A percentile compares a stretch with the other conserved stretches of the same genome.
Conservation (phyloP, 2,329 filamentous ascomycete species). For the Gnomoniopsis sp. region DNA sequence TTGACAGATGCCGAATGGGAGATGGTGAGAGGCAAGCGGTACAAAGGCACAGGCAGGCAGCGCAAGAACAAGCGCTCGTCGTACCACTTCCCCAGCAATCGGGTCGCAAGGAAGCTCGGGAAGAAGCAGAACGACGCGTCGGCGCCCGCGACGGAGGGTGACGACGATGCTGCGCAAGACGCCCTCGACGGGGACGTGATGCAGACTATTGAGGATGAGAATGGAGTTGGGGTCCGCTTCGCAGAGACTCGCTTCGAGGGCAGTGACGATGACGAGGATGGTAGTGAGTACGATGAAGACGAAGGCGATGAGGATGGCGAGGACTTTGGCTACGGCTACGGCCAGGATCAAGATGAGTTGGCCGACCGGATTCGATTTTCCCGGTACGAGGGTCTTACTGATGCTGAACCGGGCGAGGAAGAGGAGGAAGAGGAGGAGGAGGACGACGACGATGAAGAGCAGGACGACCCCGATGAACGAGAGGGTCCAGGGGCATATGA, state of each 20-base stretch:
- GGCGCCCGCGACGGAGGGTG: conserved; percentile 4
- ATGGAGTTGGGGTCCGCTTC: conserved; percentile 1
- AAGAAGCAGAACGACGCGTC: neutral
- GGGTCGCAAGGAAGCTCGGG: neutral
- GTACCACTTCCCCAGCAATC: conserved; percentile 21
- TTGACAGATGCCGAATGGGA: conserved; percentile 35
- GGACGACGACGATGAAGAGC: conserved; percentile 18
- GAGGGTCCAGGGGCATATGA: conserved; percentile 21
- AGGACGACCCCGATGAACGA: conserved; percentile 22
- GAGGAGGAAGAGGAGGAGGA: conserved; percentile 22
- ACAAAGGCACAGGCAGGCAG: conserved; percentile 23
- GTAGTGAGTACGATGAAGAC: conserved; percentile 28
- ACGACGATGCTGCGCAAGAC: neutral
- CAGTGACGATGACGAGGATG: conserved; percentile 21
- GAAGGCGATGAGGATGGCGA: conserved; percentile 23
- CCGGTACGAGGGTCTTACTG: conserved; percentile 8
- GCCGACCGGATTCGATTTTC: conserved; percentile 3
- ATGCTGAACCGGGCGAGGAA: conserved; percentile 21
- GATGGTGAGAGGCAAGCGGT: conserved; percentile 30
- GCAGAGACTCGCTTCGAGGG: neutral
- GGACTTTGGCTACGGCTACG: conserved; percentile 23
- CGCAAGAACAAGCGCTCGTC: conserved; percentile 23
- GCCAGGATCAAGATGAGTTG: conserved; percentile 25
- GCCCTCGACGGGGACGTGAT: conserved; percentile 15
- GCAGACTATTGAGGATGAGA: conserved; percentile 20